Evolutionary conservation across 75 land plant species (phyloP).

Genomic region (Gnetum montanum): DNA sequence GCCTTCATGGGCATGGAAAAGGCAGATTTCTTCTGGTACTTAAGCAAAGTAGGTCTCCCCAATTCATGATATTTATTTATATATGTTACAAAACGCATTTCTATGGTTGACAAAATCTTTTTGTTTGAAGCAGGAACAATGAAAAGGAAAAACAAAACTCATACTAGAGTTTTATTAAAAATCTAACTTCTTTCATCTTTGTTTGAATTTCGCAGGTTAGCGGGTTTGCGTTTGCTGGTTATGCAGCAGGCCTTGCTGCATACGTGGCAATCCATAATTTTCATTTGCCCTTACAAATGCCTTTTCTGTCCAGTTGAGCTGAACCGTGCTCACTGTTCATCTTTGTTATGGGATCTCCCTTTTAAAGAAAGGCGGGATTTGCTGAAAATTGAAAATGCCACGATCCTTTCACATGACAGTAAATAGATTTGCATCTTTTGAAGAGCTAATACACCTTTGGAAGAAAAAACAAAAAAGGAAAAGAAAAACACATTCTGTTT

Average conservation of each 20-base stretch:
- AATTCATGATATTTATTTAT: background rate
- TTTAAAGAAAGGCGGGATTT: too few relatives aligned
- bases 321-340: too few relatives aligned
- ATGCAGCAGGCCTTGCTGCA: constrained; percentile 75
- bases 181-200: background rate
- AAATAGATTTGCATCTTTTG: too few relatives aligned
- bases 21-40: constrained; percentile 98
- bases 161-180: background rate
- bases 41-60: constrained; percentile 56
- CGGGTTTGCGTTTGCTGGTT: constrained; percentile 95
- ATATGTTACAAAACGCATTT: too few relatives aligned
- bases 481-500: too few relatives aligned
- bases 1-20: constrained; percentile 99
- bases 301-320: constrained; percentile 46
- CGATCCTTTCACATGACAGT: too few relatives aligned
- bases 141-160: background rate
- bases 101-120: background rate
- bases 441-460: too few relatives aligned
- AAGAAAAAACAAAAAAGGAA: too few relatives aligned
- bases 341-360: too few relatives aligned
- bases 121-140: background rate
- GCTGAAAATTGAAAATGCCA: too few relatives aligned
- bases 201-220: too few relatives aligned
- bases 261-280: constrained; percentile 62
- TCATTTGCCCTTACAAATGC: constrained; percentile 42